Conservation (phyloP, 768 basidiomycete genomes). For the Clathrus columnatus region DNA sequence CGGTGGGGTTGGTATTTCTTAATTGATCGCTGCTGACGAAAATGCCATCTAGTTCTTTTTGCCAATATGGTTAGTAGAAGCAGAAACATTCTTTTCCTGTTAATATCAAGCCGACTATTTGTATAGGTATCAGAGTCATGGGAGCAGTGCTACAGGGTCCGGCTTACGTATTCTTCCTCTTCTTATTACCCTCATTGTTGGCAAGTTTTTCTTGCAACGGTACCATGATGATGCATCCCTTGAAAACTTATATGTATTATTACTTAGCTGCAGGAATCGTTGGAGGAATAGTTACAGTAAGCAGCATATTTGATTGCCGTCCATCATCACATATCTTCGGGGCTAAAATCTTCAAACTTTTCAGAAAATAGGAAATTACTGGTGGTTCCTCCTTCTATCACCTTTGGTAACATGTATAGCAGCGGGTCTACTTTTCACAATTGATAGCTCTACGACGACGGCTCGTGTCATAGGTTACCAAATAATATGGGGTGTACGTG, state of each 20-base stretch:
- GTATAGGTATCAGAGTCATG: constrained; percentile 1
- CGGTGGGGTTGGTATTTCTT: background rate
- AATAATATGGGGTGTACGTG: background rate
- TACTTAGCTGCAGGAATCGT: background rate
- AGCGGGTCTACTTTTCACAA: background rate
- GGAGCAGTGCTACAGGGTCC: background rate
- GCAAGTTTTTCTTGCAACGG: too few species aligned
- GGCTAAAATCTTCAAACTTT: background rate
- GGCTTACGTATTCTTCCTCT: background rate
- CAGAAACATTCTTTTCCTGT: too few species aligned
- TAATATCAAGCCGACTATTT: background rate
- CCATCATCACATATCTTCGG: too few species aligned
- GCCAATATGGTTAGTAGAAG: background rate
- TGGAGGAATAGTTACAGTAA: too few species aligned
- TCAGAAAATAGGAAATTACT: background rate
- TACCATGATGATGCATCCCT: too few species aligned
- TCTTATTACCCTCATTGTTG: background rate
- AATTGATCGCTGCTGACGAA: too few species aligned
- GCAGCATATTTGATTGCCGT: too few species aligned
- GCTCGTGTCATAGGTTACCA: background rate
- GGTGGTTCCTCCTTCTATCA: background rate
- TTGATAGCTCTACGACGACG: background rate
- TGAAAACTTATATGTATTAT: too few species aligned
- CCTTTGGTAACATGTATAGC: background rate
- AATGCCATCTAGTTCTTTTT: background rate